Evolutionary conservation across 768 basidiomycete genomes (phyloP).

Genomic region (Collybia nuda): DNA sequence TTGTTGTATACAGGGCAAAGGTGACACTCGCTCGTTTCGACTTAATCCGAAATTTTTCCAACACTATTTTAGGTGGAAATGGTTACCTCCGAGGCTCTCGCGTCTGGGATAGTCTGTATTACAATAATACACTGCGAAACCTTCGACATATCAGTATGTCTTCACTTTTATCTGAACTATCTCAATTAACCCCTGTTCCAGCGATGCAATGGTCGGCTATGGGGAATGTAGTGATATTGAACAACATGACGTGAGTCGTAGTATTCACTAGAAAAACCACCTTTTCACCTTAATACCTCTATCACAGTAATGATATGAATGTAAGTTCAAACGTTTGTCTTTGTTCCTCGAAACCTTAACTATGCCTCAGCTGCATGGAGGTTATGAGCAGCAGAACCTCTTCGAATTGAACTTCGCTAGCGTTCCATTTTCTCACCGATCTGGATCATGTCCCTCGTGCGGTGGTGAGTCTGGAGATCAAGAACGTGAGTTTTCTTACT

Average conservation of each 20-base stretch:
- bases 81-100: slow-evolving; percentile 11
- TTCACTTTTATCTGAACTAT: slow-evolving; percentile 5
- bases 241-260: slow-evolving; percentile 9
- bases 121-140: slow-evolving; percentile 10
- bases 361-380: not conserved
- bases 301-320: no score
- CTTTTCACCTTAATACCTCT: not conserved
- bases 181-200: not conserved
- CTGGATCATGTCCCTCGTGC: slow-evolving; percentile 8
- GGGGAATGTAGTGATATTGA: slow-evolving; percentile 12
- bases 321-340: no score
- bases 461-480: slow-evolving; percentile 11
- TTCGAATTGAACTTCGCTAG: slow-evolving; percentile 10
- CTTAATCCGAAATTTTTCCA: no score
- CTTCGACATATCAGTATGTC: slow-evolving; percentile 2
- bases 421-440: slow-evolving; percentile 6
- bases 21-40: no score
- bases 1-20: slow-evolving; percentile 3
- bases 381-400: slow-evolving; percentile 12
- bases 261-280: slow-evolving; percentile 5
- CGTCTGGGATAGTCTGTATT: slow-evolving; percentile 14
- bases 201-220: slow-evolving; percentile 7
- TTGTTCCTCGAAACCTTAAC: not conserved
- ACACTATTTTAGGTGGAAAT: slow-evolving; percentile 4
- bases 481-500: not conserved